Base-by-base conservation (phyloP, 2,329 filamentous ascomycete species). In the Exophiala sp. region DNA sequence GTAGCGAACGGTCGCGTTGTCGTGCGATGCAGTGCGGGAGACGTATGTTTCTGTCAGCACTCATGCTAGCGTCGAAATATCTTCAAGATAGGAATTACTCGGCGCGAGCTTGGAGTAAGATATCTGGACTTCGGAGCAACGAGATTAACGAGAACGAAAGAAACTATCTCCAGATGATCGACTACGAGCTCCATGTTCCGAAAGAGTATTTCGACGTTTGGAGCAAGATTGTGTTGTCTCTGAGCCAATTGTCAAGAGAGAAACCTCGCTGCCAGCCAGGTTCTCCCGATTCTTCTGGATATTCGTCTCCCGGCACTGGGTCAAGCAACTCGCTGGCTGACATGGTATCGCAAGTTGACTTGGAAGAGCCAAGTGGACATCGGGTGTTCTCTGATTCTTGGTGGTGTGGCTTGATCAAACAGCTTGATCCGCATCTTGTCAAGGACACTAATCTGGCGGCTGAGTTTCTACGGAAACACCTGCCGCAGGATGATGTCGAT, bases 81-180 rank as follows among this genome's bases (percentile, higher is more conserved):
- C 78, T 99, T 43, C 94, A 99, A 72, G 94, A 99, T 70, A 87
- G 92, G 63, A 99, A 97, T 74, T 99, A 95, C 73, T 97, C 94
- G 11, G 91, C 94, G 45, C 86, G 92, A 52, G 94, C 94, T 39
- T 99, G 94, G 94, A 97, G 92, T 72, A 97, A 96, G 78, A 99
- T 99, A 64, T 97, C 94, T 14, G 94, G 94, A n/a, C 78, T 99
- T 53, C 90, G 89, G 69, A 91, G 91, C 3, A 78, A 83, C 52
- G 94, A 99, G 74, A 97, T 99, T 72, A 97, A 97, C 73, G 87
- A 91, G 67, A 97, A 97, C 70, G 94, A 99, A 75, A 87, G 95
- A 71, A 85, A 89, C 14, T 99, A 97, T 69, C 80, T 99, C 43
- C 76, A 87, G 57, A 89, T 91, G 42, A 89, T 99, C 59, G 86